Conservation (phyloP, 2,329 filamentous ascomycete species). For the Diplodia seriata region DNA sequence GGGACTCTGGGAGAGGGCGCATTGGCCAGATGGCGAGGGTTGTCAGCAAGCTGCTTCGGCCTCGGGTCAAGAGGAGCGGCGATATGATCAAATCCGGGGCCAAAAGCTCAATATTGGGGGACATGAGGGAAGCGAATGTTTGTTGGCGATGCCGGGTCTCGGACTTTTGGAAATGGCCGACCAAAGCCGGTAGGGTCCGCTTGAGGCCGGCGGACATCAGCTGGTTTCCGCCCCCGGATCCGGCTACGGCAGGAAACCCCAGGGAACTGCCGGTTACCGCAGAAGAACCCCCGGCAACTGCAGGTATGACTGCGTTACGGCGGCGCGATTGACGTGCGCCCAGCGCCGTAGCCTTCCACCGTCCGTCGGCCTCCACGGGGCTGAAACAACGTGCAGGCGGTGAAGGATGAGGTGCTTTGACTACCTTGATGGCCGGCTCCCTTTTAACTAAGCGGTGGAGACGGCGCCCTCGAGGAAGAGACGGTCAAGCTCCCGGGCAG, state of each 20-base stretch:
- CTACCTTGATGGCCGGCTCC: slow-evolving; percentile 16
- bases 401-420: background rate
- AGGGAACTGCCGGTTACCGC: background rate
- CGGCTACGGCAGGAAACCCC: background rate
- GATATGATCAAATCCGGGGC: background rate
- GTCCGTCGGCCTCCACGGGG: background rate
- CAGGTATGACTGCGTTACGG: slow-evolving; percentile 4
- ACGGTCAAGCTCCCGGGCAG: slow-evolving; percentile 42
- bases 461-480: slow-evolving; percentile 41
- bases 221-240: background rate
- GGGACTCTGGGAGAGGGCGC: background rate
- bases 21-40: background rate
- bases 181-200: background rate
- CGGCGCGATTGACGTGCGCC: slow-evolving; percentile 9
- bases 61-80: background rate
- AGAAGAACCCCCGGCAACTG: background rate
- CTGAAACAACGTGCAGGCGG: background rate
- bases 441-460: slow-evolving; percentile 9
- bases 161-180: slow-evolving; percentile 15
- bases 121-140: background rate
- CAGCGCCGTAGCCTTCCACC: background rate
- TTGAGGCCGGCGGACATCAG: background rate
- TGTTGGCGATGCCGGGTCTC: slow-evolving; percentile 5
- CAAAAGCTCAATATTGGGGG: background rate
- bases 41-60: background rate